Percentiles rank a stretch among this genome's conserved stretches.
These are phyloP conservation scores for Gigaspora rosea DNA, from an alignment of 192 early-diverging fungal genomes.

Conservation along the genomic window DNA sequence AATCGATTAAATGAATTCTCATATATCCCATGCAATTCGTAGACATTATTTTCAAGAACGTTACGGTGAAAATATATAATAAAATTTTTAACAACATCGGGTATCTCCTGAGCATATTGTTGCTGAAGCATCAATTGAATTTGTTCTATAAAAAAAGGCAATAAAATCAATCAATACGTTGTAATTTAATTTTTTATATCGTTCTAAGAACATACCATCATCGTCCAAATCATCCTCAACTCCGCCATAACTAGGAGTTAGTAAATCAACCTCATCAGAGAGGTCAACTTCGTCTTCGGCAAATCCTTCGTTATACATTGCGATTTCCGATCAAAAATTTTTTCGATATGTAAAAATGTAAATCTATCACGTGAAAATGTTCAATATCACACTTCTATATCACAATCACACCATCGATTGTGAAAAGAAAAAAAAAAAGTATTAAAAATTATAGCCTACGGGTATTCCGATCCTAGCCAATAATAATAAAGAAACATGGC, in stretches of 20 bases:
- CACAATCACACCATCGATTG: no score
- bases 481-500: no score
- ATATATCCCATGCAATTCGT: conserved; percentile 86
- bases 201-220: conserved; percentile 33
- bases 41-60: conserved; percentile 76
- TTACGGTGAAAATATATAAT: conserved; percentile 79
- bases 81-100: conserved; percentile 84
- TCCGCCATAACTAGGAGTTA: conserved; percentile 30
- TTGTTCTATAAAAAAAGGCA: not conserved
- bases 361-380: no score
- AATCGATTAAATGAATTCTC: conserved; percentile 89
- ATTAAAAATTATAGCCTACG: no score
- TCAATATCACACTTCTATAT: no score
- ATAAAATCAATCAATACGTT: not conserved
- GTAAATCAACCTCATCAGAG: conserved; percentile 4
- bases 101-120: conserved; percentile 61
- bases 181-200: not conserved
- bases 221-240: conserved; percentile 53
- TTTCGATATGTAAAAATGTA: not conserved
- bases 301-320: conserved; percentile 54
- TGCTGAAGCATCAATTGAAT: conserved; percentile 34
- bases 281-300: conserved; percentile 25
- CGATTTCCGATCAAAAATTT: no score
- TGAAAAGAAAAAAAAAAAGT: no score
- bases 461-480: no score